Evolutionary conservation across 1,139 yeast species (phyloP), one percentile per base, ranked within the genome.

Genomic region (Taphrina confusa): DNA sequence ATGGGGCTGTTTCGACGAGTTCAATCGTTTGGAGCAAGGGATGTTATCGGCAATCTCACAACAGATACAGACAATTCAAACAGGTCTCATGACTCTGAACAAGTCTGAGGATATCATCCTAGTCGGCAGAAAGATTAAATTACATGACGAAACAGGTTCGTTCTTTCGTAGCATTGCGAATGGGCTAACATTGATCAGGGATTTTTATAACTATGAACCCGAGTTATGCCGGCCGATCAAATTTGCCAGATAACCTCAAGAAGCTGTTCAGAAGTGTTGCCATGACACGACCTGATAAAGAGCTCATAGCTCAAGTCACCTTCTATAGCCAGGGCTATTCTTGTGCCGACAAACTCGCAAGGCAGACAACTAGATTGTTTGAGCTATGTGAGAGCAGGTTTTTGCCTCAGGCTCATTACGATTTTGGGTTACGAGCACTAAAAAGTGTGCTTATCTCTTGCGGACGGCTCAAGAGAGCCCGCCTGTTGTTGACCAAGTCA

Each of bases 1-100:
- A 0, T 91, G 96, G 96, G 96, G 92, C 2, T 91, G 97, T 71
- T 92, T 92, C 73, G 98, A 92, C 71, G 98, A 92, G 71, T 91
- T 92, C 68, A 92, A 92, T 69, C 78, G 98, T 65, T 77, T 92
- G 51, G 84, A 84, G 54, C 82, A 81, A 62, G 78, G 78, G 14
- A 85, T 84, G 61, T 74, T 92, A 56, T 88, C 96, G 72, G 92
- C 97, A 0, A 85, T 90, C 0, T 85, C 97, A 0, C 83, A 94
- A 0, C 91, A 85, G 67, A 79, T 92, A 40, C 95, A 87, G 67
- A 76, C 74, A 16, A 87, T 90, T 44, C 94, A 89, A 67, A 66
- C 72, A 4, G 83, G 84, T 0, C 69, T 85, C 47, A 65, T 68
- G 1, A 65, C 66, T 1, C 51, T 40, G 18, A 58, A 61, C 12